Base-by-base conservation (phyloP, 345 rosid genomes). In the Noccaea caerulescens region DNA sequence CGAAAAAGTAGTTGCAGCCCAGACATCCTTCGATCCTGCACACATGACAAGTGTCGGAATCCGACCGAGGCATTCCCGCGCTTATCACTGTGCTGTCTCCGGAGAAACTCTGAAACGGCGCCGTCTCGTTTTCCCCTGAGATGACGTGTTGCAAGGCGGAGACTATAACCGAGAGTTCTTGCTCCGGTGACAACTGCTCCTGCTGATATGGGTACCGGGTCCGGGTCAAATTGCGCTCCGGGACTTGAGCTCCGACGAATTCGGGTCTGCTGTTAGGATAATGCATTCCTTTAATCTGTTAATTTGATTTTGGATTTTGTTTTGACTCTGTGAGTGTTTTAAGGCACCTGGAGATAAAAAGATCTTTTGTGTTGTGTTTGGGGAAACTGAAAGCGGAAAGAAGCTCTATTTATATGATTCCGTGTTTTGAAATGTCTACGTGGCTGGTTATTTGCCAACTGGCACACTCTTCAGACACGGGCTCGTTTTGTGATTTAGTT, bases 1-100 rank as follows among this genome's bases (percentile, higher is more conserved):
- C 86, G 80, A 87, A 77, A 86, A 94, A 94, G 82, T 81, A 81
- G 36, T 85, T 47, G 78, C 99, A 94, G 10, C 93, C 93, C 3
- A 87, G 76, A 69, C 99, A 91, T 1, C 92, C 97, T 9, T 75
- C 69, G 68, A 86, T 85, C 23, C 56, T 77, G 73, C 97, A 91
- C 3, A 82, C 75, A 32, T 62, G 81, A 34, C 99, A 94, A 73
- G 84, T 83, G 80, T 83, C 87, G 7, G 74, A 64, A 52, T 75
- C 88, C 0, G 80, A 61, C 20, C 79, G 67, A 16, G 77, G 82
- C 13, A 76, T 76, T 64, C 76, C 75, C 70, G 76, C 71, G 66
- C 76, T 58, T 2, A 76, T 76, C 76, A 76, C 76, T 34, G 80
- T 76, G 33, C 72, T 76, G 0, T 64, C 57, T 0, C 70, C 16